These are phyloP conservation scores for Podospora tetraspora DNA, from an alignment of 495 filamentous ascomycete species.

Conservation along the genomic window DNA sequence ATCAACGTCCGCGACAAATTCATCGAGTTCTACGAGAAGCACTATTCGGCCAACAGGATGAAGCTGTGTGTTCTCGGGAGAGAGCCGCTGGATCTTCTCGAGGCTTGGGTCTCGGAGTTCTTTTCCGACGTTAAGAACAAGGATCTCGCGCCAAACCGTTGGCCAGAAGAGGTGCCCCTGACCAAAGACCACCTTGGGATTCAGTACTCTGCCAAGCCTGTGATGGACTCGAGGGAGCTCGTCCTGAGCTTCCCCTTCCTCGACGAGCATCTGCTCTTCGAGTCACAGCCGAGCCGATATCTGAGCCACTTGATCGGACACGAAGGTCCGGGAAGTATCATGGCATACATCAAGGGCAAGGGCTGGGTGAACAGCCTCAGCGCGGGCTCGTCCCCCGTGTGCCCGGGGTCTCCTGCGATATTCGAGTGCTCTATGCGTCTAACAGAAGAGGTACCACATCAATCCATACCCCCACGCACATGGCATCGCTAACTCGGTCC, in stretches of 20 bases:
- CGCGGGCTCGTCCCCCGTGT: constrained; percentile 69
- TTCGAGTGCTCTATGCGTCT: constrained; percentile 77
- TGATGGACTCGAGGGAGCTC: constrained; percentile 84
- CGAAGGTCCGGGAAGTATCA: constrained; percentile 92
- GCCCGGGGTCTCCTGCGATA: constrained; percentile 72
- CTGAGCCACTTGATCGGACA: constrained; percentile 93
- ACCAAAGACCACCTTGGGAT: constrained; percentile 62
- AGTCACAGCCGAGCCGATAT: constrained; percentile 82
- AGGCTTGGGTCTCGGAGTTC: constrained; percentile 81
- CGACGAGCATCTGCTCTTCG: constrained; percentile 79
- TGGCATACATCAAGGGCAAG: constrained; percentile 90
- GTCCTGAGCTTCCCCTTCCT: constrained; percentile 85
- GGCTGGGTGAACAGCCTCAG: constrained; percentile 89
- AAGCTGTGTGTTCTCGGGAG: constrained; percentile 89
- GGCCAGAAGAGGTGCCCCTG: constrained; percentile 69
- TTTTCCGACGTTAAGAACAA: constrained; percentile 85
- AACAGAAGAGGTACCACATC: constrained; percentile 64
- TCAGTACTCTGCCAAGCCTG: constrained; percentile 89
- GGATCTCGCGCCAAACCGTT: constrained; percentile 71
- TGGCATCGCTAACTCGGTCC: constrained; percentile 9
- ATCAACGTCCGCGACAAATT: constrained; percentile 90
- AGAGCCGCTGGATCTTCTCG: constrained; percentile 81
- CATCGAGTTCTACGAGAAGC: constrained; percentile 82
- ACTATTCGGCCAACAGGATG: constrained; percentile 95
- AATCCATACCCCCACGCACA: background rate